A percentile compares a stretch with the other conserved stretches of the same genome.
Evolutionary conservation across 306 rosid genomes (phyloP).

Genomic region (Calophaca sinica): DNA sequence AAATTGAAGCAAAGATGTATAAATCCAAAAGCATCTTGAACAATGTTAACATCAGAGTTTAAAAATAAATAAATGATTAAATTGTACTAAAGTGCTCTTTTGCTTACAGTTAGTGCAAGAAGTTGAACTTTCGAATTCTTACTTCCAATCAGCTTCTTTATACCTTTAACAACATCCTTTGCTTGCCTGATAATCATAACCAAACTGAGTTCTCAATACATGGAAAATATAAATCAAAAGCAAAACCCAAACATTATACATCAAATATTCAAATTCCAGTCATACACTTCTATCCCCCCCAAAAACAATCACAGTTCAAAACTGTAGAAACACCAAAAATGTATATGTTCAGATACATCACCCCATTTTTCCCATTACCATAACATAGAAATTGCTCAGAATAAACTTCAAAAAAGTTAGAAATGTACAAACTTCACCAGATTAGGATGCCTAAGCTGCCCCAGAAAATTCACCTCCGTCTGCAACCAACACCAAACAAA

Average conservation of each 20-base stretch:
- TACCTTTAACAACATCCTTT: constrained; percentile 85
- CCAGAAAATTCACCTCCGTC: no score
- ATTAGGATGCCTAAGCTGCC: no score
- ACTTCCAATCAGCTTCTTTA: constrained; percentile 95
- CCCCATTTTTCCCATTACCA: constrained; percentile 19
- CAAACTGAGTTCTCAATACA: constrained; percentile 36
- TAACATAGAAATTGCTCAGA: background rate
- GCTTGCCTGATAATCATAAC: constrained; percentile 78
- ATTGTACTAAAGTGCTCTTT: background rate
- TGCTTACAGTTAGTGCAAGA: constrained; percentile 88
- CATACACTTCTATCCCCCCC: constrained; percentile 6
- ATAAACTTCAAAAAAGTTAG: background rate
- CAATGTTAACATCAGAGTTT: constrained; percentile 20
- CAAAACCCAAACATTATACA: constrained; percentile 27
- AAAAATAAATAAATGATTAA: background rate
- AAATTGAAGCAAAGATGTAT: background rate
- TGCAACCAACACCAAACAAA: no score
- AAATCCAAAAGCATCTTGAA: constrained; percentile 17
- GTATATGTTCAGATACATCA: background rate
- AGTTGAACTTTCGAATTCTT: constrained; percentile 93
- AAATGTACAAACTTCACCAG: no score
- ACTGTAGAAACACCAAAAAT: constrained; percentile 5
- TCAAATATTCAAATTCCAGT: constrained; percentile 31
- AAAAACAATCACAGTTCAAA: background rate
- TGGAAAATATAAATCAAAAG: constrained; percentile 1